Percentiles rank a stretch among this genome's conserved stretches.
These are phyloP conservation scores for Amphibolis antarctica DNA, from an alignment of 106 monocot species.

Conservation along the genomic window DNA sequence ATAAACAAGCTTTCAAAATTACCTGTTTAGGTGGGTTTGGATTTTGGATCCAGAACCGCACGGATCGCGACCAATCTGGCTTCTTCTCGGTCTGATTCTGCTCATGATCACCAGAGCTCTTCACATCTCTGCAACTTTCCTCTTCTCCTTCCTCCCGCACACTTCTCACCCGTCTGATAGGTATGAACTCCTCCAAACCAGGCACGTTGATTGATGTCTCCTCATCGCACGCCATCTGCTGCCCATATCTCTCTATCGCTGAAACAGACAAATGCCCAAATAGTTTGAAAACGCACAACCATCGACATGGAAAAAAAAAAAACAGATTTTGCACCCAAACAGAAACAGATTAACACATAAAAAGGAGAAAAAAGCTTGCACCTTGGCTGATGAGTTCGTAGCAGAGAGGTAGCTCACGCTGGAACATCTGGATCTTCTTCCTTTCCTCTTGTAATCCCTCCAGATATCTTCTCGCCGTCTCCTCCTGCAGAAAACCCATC, in stretches of 20 bases:
- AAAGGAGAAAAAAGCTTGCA: neutral
- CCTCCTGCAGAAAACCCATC: constrained; percentile 1
- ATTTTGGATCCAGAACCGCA: constrained; percentile 9
- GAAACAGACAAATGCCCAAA: neutral
- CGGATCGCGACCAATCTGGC: constrained; percentile 11
- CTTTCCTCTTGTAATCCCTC: constrained; percentile 9
- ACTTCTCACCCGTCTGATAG: neutral
- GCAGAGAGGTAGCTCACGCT: constrained; percentile 12
- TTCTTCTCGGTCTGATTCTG: neutral
- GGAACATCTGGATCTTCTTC: constrained; percentile 13
- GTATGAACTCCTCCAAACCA: constrained; percentile 15
- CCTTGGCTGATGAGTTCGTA: constrained; percentile 7
- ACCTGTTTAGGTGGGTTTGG: neutral
- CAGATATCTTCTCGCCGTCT: neutral
- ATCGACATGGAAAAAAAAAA: neutral
- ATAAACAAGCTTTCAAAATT: neutral
- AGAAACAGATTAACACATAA: neutral
- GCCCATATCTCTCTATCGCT: constrained; percentile 6
- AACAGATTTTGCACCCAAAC: neutral
- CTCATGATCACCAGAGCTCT: neutral
- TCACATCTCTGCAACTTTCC: neutral
- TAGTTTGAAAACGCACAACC: neutral
- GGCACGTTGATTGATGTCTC: neutral
- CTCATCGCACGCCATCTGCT: neutral
- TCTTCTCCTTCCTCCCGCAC: neutral